Evolutionary conservation across 345 rosid genomes (phyloP), one percentile per base, ranked within the genome.

Genomic region (Brassica rapa): DNA sequence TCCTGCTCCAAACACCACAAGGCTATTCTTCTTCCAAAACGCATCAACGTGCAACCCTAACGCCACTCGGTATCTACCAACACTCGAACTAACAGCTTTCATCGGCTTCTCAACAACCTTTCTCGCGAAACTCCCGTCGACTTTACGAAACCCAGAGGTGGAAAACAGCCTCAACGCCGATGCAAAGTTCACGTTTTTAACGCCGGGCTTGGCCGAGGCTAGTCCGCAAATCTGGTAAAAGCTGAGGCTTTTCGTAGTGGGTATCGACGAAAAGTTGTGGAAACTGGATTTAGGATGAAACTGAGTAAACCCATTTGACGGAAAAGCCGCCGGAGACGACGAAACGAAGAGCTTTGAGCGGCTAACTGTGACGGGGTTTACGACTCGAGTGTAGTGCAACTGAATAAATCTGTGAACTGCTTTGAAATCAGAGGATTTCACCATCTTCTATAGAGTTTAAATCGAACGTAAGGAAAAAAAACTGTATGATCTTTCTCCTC

Each of bases 21-120:
- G 78, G 53, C 74, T 85, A 81, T 91, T 92, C 77, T 93, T 91
- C 85, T 79, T 90, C 82, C 83, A 79, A 71, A 93, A 93, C 0
- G 99, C 93, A 77, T 94, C 94, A 46, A 89, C 63, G 12, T 94
- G 99, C 81, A 91, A 67, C 14, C 97, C 94, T 24, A 91, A 65
- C 11, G 98, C 99, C 70, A 64, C 84, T 3, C 93, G 78, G 73
- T 91, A 92, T 74, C 84, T 80, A 15, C 87, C 82, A 74, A 93
- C 85, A 39, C 84, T 77, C 35, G 97, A 87, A 60, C 81, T 55
- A 37, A 89, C 80, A 12, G 86, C 87, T 15, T 70, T 68, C 1
- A 85, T 83, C 4, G 95, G 93, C 81, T 87, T 95, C 33, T 85
- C 87, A 62, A 91, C 75, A 74, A 83, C 64, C 78, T 79, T 83